Evolutionary conservation across 1,284 basidiomycete species (phyloP), one percentile per base, ranked within the genome.

Genomic region (Xerocomus subilludens): DNA sequence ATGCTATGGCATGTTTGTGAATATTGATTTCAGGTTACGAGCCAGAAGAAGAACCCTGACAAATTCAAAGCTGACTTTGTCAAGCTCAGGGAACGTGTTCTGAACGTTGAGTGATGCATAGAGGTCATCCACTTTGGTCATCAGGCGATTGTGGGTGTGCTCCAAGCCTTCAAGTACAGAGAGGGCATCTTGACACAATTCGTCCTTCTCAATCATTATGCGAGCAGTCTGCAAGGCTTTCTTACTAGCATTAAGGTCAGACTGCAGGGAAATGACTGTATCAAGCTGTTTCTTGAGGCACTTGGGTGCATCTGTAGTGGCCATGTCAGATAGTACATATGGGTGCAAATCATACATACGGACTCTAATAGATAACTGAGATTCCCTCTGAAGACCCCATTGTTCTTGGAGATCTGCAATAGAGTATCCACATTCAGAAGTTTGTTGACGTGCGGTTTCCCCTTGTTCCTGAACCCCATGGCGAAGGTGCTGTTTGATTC

Each of bases 21-120:
- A 87, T 85, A 64, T 84, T 85, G n/a, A 85, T 84, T 87, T 87
- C 27, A 86, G 77, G 55, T 86, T 84, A 0, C 79, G 78, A 3
- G 83, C 82, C 63, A 86, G 55, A 32, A 58, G 55, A 23, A 58
- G 55, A 32, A 25, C 9, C 21, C 55, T 21, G 21, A 58, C 23
- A 18, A 33, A 58, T 20, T 32, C 21, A 6, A 58, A 33, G 33
- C 23, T 58, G 55, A 58, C 11, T 8, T 58, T 9, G 20, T 33
- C 13, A 18, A 58, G 55, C 32, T 56, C 53, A 6, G 53, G 30
- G 18, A 30, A 55, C 9, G 16, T 30, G 1, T 82, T 74, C 0
- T 80, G 78, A 3, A 87, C 72, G 36, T 87, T 86, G 13, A 87
- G 79, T 0, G 85, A 85, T 4, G 79, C 58, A 72, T 86, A 87